Conservation (phyloP, 1,284 basidiomycete genomes). For the Sporisorium sorghi region DNA sequence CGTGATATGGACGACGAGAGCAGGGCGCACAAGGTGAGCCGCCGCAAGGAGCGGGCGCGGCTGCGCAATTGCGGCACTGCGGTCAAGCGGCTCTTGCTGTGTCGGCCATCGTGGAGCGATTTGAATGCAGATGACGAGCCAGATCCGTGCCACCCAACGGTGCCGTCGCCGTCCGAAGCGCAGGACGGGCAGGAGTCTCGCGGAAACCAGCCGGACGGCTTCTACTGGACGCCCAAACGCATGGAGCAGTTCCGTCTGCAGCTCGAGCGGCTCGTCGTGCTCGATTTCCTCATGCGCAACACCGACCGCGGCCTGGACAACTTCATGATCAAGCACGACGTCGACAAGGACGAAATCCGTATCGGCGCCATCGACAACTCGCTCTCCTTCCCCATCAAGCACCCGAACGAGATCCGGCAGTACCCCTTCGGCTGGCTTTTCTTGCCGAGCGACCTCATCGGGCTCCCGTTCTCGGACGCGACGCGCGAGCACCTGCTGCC, state of each 20-base stretch:
- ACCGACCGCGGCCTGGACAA: constrained; percentile 73
- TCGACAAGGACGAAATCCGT: constrained; percentile 80
- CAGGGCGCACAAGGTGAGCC: constrained; percentile 66
- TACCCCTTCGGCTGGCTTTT: constrained; percentile 90
- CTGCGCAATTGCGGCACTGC: constrained; percentile 61
- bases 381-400: constrained; percentile 79
- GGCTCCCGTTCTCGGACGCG: constrained; percentile 77
- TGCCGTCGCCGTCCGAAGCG: constrained; percentile 73
- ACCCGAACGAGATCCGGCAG: constrained; percentile 87
- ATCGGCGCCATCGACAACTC: constrained; percentile 90
- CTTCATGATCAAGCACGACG: constrained; percentile 72
- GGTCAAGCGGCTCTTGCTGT: constrained; percentile 62
- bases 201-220: constrained; percentile 66
- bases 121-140: constrained; percentile 70
- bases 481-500: constrained; percentile 85
- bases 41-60: constrained; percentile 56
- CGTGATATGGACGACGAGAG: constrained; percentile 84
- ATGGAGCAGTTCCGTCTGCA: constrained; percentile 86
- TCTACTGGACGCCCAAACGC: constrained; percentile 82
- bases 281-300: constrained; percentile 88
- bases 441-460: constrained; percentile 83
- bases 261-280: constrained; percentile 77
- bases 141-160: constrained; percentile 58
- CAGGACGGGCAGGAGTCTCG: neutral
- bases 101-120: constrained; percentile 79